A percentile compares a stretch with the other conserved stretches of the same genome.
Evolutionary conservation across 2,329 filamentous ascomycete genomes (phyloP).

Genomic region (Fusarium coffeatum): DNA sequence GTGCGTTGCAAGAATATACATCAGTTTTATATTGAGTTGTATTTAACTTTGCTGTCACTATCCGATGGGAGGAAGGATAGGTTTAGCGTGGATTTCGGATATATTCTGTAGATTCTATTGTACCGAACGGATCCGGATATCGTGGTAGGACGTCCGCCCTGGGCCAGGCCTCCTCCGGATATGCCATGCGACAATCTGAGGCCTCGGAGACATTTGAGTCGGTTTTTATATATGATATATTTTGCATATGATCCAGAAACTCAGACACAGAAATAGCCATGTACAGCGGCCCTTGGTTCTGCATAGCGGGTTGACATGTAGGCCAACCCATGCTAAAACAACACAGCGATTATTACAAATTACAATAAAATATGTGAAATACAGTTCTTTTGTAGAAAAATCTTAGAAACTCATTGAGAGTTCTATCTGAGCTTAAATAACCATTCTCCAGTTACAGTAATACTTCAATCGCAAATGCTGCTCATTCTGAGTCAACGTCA

Average conservation of each 20-base stretch:
- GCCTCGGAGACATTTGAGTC: not conserved
- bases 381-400: not conserved
- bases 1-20: too few relatives aligned
- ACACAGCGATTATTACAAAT: too few relatives aligned
- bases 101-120: not conserved
- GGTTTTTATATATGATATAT: not conserved
- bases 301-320: too few relatives aligned
- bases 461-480: not conserved
- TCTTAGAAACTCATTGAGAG: not conserved
- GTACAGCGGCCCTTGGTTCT: fast-evolving
- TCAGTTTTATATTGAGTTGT: too few relatives aligned
- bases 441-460: fast-evolving
- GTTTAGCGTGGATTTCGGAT: not conserved
- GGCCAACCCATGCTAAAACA: fast-evolving
- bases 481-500: not conserved
- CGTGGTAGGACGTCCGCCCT: not conserved
- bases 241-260: not conserved
- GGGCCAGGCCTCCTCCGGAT: not conserved
- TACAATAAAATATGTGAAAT: not conserved
- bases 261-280: not conserved
- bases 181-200: not conserved
- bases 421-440: not conserved
- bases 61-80: not conserved
- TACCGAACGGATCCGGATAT: constrained; percentile 24
- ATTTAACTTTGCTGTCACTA: too few relatives aligned